phyloP scores from a whole-genome alignment of 75 land plant species.

The Ceratopteris richardii region DNA sequence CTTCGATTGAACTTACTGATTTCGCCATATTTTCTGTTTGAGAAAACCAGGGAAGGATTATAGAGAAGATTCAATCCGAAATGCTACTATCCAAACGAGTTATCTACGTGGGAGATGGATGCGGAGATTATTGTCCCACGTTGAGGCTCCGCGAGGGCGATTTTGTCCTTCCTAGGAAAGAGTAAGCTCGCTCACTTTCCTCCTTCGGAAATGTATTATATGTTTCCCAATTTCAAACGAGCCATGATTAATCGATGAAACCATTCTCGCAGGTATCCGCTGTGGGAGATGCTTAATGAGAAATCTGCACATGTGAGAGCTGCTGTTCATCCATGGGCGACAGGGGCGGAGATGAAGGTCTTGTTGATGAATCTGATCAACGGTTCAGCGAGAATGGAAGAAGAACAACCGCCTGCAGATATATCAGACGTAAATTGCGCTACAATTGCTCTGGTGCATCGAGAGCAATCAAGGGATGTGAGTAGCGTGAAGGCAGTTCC shows the following conservation, averaged over 20 bases:
- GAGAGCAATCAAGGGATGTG: too few relatives aligned
- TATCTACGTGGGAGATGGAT: constrained; percentile 51
- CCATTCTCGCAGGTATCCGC: constrained; percentile 13
- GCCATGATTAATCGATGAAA: too few relatives aligned
- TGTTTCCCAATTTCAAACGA: not conserved
- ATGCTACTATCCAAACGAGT: not conserved
- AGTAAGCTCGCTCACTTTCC: too few relatives aligned
- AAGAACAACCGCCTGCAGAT: too few relatives aligned
- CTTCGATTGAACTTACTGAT: too few relatives aligned
- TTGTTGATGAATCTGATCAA: not conserved
- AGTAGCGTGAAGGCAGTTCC: too few relatives aligned
- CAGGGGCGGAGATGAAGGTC: constrained; percentile 31
- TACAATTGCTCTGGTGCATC: too few relatives aligned
- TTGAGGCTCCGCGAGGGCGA: constrained; percentile 31
- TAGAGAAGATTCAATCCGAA: too few relatives aligned
- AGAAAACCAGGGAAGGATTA: too few relatives aligned
- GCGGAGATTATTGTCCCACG: constrained; percentile 55
- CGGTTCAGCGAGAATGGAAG: not conserved
- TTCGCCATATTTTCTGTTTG: too few relatives aligned
- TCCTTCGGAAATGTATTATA: too few relatives aligned
- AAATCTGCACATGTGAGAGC: constrained; percentile 22
- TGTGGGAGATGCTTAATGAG: constrained; percentile 18
- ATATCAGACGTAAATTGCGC: too few relatives aligned
- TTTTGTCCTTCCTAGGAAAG: constrained; percentile 24
- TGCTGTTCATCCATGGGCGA: constrained; percentile 37